Evolutionary conservation across 1,284 basidiomycete genomes (phyloP).

Genomic region (Entoloma clypeatum): DNA sequence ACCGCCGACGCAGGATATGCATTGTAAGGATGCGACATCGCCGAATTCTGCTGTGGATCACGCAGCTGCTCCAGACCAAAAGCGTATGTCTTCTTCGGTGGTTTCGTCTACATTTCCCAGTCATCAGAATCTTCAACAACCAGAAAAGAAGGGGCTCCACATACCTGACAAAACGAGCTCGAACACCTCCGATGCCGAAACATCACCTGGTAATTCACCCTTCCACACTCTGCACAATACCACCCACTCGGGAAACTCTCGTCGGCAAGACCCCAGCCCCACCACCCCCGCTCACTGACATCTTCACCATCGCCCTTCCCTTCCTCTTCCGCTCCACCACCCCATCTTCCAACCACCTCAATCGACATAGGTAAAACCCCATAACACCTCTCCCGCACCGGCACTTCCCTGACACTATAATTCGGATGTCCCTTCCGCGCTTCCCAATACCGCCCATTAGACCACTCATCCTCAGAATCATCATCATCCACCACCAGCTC

Average conservation of each 20-base stretch:
- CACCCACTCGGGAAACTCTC: constrained; percentile 35
- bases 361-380: no score
- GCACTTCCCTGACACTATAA: no score
- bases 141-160: constrained; percentile 8
- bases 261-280: constrained; percentile 23
- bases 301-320: neutral
- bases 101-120: constrained; percentile 12
- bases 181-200: constrained; percentile 38
- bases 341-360: neutral
- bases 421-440: no score
- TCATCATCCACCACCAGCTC: no score
- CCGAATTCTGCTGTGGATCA: constrained; percentile 32
- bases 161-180: constrained; percentile 32
- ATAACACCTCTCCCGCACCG: no score
- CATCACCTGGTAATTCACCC: constrained; percentile 37
- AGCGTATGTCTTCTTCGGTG: constrained; percentile 20
- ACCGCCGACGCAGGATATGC: constrained; percentile 22
- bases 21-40: constrained; percentile 31
- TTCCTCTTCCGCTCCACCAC: neutral
- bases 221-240: constrained; percentile 39
- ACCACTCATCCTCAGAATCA: no score
- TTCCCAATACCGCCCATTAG: no score
- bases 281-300: constrained; percentile 7
- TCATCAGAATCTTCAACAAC: neutral
- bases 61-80: constrained; percentile 27